Evolutionary conservation across 768 basidiomycete species (phyloP), one percentile per base, ranked within the genome.

Genomic region (Mycena alexandri): DNA sequence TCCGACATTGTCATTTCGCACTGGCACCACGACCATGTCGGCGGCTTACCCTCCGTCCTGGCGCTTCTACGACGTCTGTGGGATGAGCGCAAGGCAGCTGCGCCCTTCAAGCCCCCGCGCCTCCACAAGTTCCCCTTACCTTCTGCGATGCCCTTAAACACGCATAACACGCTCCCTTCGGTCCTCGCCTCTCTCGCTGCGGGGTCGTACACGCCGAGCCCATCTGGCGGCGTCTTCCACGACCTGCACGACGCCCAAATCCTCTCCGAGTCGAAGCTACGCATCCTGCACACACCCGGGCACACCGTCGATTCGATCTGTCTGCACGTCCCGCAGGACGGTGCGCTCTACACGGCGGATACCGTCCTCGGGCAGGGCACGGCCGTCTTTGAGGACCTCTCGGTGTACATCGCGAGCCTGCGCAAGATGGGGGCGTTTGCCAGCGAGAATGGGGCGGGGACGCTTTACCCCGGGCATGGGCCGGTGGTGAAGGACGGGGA

Each of bases 1-100:
- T 94, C 93, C 13, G 95, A 98, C 75, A 93, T 99, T 78, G 83
- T 99, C 73, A 83, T 99, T 61, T 94, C 95, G 0, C 97, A 99
- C 77, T 90, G 90, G 85, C 97, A 99, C 75, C 80, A 82, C 34
- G 97, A 99, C 79, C 97, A 99, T 71, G 83, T 90, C 69, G 86
- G 87, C 9, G 97, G 96, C 6, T 81, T 98, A 2, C 86, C 86
- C 0, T 79, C 85, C 33, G 90, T 98, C 0, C 84, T 98, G 1
- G 69, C 74, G 7, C 86, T 94, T 46, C 84, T 98, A 2, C 81
- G 84, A 13, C 75, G 81, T 42, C 79, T 91, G n/a, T 93, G 92
- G 91, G 78, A 83, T 63, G 78, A 81, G 72, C 79, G 84, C 5
- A 84, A 86, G 65, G 73, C 80, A 14, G 73, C 78, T 0, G 68